Evolutionary conservation across 768 basidiomycete genomes (phyloP), one percentile per base, ranked within the genome.

Genomic region (Mycena floridula): DNA sequence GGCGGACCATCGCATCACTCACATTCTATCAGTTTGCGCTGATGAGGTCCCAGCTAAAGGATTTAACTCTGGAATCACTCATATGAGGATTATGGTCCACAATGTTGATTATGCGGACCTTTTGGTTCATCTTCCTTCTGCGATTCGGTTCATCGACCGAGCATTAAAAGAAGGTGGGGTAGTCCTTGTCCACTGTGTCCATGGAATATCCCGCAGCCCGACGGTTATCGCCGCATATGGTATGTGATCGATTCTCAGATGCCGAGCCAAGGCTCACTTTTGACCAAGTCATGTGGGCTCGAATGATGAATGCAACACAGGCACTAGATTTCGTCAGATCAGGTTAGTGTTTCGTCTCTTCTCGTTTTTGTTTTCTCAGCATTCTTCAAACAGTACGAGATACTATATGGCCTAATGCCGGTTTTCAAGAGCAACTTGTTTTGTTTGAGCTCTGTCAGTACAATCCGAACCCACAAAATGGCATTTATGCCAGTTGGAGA

Each of bases 381-480:
- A 9, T 18, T 46, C 20, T 26, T 7, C 25, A n/a, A 49, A 40
- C 52, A 87, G 85, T 77, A 38, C 81, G 85, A 40, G 80, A 85
- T 60, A 82, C 86, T 55, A 83, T 86, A 42, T 87, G 85, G 84
- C 76, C 79, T 48, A 85, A 79, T 50, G 75, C 82, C n/a, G 85
- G 85, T 35, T 87, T 88, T 61, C 79, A 83, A 46, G 82, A 86
- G 63, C 85, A 89, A 53, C 73, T 89, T 22, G 79, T 85, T 26
- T 65, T 89, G 38, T 88, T 85, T 44, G 82, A 82, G 55, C 68
- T 87, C 25, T 88, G 85, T 59, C 70, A 72, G 58, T 88, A 87
- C 48, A 68, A 68, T 21, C 84, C 85, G 9, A 70, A 69, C 18
- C 73, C 73, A 3, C 53, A 66, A 12, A 77, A 80, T 51, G 82